Evolutionary conservation across 225 moss, liverwort and hornwort genomes (phyloP), one percentile per base, ranked within the genome.

Genomic region (Straminergon stramineum): DNA sequence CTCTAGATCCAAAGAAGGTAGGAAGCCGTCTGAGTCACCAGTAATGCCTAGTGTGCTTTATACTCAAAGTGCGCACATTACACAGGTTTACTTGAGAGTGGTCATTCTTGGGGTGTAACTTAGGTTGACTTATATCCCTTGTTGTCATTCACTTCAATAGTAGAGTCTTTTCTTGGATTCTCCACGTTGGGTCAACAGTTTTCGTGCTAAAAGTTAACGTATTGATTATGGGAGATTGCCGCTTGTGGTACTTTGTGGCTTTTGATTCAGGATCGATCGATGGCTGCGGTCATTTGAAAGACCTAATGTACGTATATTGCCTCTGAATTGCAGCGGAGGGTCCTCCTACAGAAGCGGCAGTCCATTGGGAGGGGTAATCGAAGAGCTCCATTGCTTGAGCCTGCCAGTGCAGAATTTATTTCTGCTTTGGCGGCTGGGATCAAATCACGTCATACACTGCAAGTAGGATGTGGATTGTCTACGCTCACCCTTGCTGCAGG

Each of bases 351-450:
- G 85, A 94, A 93, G 88, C 94, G 94, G 64, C 92, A 93, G 84
- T 91, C 92, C 51, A 82, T 92, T 70, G 89, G 84, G 82, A 91
- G 90, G 85, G 66, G 90, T 74, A 89, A 45, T 58, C 89, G 85
- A 67, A 88, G 94, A 71, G 77, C 93, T 35, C 93, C 94, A 62
- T 85, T 96, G 60, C 89, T 96, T 68, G 96, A 96, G 88, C 96
- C 95, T 88, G 90, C 94, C 31, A 95, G 95, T 86, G 96, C 96
- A 83, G 96, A 96, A 87, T 95, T 96, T 86, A 91, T 96, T 82
- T 92, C 96, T 90, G 96, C 96, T 64, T 85, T 96, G 88, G 96
- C 96, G 39, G 96, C 96, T 84, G 96, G 96, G 52, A 94, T 93
- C 86, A 96, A 95, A 78, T 93, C 96, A 81, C 96, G 91, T 73